These are phyloP conservation scores for Pezicula radicicola DNA, from an alignment of 2,329 filamentous ascomycete species.

Conservation along the genomic window DNA sequence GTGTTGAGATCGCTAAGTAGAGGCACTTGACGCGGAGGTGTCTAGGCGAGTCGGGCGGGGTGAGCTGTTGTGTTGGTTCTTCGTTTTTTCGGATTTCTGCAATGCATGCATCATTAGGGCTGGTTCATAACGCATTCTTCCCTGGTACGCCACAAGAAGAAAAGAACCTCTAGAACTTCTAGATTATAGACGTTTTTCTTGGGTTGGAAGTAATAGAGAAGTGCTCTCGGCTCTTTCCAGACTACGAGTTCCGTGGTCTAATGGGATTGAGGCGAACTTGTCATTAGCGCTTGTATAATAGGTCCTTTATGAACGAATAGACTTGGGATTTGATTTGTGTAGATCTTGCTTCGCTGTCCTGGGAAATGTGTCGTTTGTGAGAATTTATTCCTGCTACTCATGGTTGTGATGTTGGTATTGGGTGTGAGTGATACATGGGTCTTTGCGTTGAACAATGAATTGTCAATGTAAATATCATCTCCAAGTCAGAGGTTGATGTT, in stretches of 20 bases:
- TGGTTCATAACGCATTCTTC: slow-evolving; percentile 12
- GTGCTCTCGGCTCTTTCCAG: background rate
- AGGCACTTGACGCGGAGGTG: slow-evolving; percentile 4
- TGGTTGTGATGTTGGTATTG: too few species aligned
- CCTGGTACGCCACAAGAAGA: background rate
- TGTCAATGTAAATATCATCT: too few species aligned
- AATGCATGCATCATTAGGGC: slow-evolving; percentile 21
- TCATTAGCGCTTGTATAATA: slow-evolving; percentile 19
- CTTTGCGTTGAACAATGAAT: too few species aligned
- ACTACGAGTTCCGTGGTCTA: background rate
- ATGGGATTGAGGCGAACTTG: slow-evolving; percentile 1
- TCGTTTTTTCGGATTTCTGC: slow-evolving; percentile 5
- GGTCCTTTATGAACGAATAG: slow-evolving; percentile 6
- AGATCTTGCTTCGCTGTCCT: too few species aligned
- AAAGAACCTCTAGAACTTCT: slow-evolving; percentile 17
- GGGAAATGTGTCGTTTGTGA: too few species aligned
- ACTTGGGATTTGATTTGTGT: background rate
- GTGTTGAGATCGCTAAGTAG: slow-evolving; percentile 64
- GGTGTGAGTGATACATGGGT: too few species aligned
- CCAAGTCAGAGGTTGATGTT: too few species aligned
- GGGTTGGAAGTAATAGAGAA: background rate
- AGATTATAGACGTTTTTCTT: slow-evolving; percentile 20
- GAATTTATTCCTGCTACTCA: too few species aligned
- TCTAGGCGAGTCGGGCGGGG: slow-evolving; percentile 8
- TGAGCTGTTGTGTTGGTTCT: slow-evolving; percentile 6